A percentile compares a stretch with the other conserved stretches of the same genome.
Evolutionary conservation across 1,284 basidiomycete genomes (phyloP).

Genomic region (Mycosarcoma maydis): DNA sequence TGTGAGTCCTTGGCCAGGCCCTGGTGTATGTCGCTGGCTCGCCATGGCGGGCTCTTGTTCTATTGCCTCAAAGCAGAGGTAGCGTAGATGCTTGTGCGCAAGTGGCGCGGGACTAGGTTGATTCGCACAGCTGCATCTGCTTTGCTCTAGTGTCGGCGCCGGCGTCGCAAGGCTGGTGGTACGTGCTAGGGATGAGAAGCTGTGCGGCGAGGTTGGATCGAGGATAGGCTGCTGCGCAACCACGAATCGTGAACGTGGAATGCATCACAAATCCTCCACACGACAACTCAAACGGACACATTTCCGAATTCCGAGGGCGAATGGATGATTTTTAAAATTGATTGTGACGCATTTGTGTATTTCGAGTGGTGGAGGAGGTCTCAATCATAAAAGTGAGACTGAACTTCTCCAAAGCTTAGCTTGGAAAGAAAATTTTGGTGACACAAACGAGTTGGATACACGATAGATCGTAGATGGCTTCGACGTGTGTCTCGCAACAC

Average conservation of each 20-base stretch:
- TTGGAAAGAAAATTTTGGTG: slow-evolving; percentile 18
- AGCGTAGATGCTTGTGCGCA: background rate
- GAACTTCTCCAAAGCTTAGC: no score
- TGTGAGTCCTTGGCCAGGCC: slow-evolving; percentile 34
- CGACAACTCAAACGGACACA: background rate
- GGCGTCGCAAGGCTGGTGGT: background rate
- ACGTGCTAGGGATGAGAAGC: background rate
- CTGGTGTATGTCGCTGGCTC: slow-evolving; percentile 25
- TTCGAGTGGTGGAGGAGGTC: no score
- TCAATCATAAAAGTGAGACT: slow-evolving; percentile 5
- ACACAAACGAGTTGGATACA: background rate
- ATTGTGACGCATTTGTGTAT: no score
- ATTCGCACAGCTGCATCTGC: slow-evolving; percentile 5
- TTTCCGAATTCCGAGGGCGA: slow-evolving; percentile 19
- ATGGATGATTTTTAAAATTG: background rate
- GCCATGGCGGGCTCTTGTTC: slow-evolving; percentile 20
- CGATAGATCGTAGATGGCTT: background rate
- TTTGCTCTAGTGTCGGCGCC: background rate
- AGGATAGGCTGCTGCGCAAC: slow-evolving; percentile 13
- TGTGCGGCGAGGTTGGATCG: background rate
- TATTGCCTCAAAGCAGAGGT: background rate
- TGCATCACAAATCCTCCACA: slow-evolving; percentile 15
- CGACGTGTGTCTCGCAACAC: background rate
- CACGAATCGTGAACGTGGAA: slow-evolving; percentile 1
- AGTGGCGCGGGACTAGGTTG: background rate